Evolutionary conservation across 352 stramenopile species (phyloP).

Genomic region (Stramenopiles sp.): DNA sequence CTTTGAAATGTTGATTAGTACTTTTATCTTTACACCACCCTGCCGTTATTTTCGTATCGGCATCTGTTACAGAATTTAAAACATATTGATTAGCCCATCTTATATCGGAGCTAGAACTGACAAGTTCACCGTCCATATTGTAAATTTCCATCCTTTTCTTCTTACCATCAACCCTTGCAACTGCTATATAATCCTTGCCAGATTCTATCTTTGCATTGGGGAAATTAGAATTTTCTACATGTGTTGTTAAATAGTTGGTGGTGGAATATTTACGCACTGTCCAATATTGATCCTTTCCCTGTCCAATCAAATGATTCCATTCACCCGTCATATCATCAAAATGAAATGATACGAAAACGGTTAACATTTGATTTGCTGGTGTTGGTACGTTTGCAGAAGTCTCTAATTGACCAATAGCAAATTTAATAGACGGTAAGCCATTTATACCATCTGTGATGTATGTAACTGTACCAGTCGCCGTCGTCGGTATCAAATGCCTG

Average conservation of each 20-base stretch:
- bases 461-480: neutral
- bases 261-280: neutral
- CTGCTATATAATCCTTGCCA: neutral
- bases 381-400: neutral
- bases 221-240: neutral
- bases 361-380: neutral
- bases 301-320: neutral
- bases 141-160: neutral
- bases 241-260: neutral
- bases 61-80: neutral
- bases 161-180: neutral
- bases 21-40: neutral
- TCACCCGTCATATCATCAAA: neutral
- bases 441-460: neutral
- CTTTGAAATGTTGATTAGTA: neutral
- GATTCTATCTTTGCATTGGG: neutral
- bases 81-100: neutral
- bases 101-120: neutral
- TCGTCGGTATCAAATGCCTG: neutral
- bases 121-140: neutral
- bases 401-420: neutral
- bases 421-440: neutral
- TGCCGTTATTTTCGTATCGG: neutral
- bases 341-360: neutral
- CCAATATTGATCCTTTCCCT: neutral